phyloP scores from a whole-genome alignment of 441 rosid genomes.

The Populus hybrid region DNA sequence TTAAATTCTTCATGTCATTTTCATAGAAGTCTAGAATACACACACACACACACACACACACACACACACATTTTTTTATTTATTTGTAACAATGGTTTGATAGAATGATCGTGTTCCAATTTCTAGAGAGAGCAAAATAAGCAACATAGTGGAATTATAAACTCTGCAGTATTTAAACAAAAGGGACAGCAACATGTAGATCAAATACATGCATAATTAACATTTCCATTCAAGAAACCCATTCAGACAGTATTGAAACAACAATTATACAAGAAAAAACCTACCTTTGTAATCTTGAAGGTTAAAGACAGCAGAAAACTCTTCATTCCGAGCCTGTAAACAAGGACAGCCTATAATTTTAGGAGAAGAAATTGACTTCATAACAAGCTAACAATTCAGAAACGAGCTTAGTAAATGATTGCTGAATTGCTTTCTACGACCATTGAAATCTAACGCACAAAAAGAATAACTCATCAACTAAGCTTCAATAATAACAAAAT shows the following conservation, averaged over 20 bases:
- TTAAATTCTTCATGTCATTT: not conserved
- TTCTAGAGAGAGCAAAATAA: not conserved
- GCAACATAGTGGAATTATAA: not conserved
- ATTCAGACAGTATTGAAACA: not conserved
- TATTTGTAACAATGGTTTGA: not conserved
- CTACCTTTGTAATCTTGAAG: conserved; percentile 95
- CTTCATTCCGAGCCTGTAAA: conserved; percentile 83
- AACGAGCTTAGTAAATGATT: not conserved
- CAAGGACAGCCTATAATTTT: not conserved
- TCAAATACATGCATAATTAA: not conserved
- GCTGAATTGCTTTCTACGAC: not conserved
- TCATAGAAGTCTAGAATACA: not conserved
- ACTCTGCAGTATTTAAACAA: not conserved
- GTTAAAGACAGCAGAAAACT: conserved; percentile 71
- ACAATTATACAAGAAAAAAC: conserved; percentile 1
- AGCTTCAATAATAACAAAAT: not conserved
- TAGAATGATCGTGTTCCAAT: not conserved
- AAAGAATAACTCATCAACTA: not conserved
- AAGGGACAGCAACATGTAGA: not conserved
- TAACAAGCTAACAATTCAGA: not conserved
- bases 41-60: no score
- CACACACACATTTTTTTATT: no score
- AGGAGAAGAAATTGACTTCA: not conserved
- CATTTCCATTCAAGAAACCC: not conserved
- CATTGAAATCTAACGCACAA: conserved; percentile 8